phyloP scores from a whole-genome alignment of 768 basidiomycete genomes.

The Boletus rex-veris region DNA sequence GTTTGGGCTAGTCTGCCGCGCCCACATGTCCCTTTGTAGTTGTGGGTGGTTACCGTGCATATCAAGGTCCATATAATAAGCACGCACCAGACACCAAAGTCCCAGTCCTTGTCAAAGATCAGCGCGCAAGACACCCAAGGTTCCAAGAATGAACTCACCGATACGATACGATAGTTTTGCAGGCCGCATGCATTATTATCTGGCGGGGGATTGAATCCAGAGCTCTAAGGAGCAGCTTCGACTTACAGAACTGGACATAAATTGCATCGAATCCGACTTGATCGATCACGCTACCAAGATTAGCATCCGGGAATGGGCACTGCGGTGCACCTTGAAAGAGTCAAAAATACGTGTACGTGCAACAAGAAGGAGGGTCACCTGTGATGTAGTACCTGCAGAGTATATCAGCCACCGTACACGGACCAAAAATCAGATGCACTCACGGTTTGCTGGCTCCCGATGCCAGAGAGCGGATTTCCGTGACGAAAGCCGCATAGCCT shows the following conservation, averaged over 20 bases:
- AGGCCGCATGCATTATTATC: conserved; percentile 45
- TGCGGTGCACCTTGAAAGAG: conserved; percentile 27
- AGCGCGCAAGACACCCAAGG: not conserved
- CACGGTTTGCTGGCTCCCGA: conserved; percentile 23
- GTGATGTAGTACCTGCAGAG: conserved; percentile 57
- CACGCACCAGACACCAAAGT: conserved; percentile 33
- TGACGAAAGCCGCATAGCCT: conserved; percentile 47
- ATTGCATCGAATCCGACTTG: conserved; percentile 65
- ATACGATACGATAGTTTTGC: conserved; percentile 49
- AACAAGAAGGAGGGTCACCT: conserved; percentile 22
- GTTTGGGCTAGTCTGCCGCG: conserved; percentile 40
- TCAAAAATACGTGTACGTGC: not conserved
- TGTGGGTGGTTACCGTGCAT: conserved; percentile 7
- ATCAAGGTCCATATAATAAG: not conserved
- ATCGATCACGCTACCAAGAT: conserved; percentile 57
- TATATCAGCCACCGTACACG: not conserved
- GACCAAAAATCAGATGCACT: not conserved
- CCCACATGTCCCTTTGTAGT: conserved; percentile 45
- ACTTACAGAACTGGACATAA: conserved; percentile 63
- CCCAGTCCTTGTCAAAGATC: conserved; percentile 42
- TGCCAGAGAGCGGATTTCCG: conserved; percentile 25
- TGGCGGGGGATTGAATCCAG: conserved; percentile 7
- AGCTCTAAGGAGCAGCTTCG: not conserved
- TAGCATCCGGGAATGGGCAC: conserved; percentile 68
- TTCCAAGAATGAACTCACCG: conserved; percentile 37